phyloP scores from a whole-genome alignment of 1,284 basidiomycete genomes.

The Rhodofomes roseus region DNA sequence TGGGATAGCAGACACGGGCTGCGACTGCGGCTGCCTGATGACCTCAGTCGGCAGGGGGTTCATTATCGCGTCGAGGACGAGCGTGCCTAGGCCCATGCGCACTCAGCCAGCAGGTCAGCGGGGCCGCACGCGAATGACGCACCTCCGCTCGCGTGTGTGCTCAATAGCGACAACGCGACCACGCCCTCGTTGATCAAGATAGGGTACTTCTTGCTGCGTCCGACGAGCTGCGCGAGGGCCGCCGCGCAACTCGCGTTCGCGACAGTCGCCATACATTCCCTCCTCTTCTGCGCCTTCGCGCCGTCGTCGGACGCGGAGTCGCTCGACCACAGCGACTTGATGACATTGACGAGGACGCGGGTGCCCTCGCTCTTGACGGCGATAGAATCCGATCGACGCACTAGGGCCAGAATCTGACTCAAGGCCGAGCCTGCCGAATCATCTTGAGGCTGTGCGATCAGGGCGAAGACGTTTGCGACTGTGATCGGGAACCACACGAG shows the following conservation, averaged over 20 bases:
- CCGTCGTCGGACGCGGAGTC: conserved; percentile 34
- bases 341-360: conserved; percentile 80
- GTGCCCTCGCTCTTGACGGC: conserved; percentile 88
- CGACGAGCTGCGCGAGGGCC: conserved; percentile 70
- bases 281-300: conserved; percentile 40
- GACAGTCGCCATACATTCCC: conserved; percentile 52
- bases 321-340: conserved; percentile 67
- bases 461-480: conserved; percentile 65
- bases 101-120: conserved; percentile 8
- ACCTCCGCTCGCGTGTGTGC: conserved; percentile 64
- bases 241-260: conserved; percentile 50
- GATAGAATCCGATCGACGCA: conserved; percentile 77
- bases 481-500: conserved; percentile 1
- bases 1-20: conserved; percentile 36
- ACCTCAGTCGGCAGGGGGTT: conserved; percentile 46
- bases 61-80: conserved; percentile 58
- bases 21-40: conserved; percentile 31
- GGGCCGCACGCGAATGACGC: conserved; percentile 25
- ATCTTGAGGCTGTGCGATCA: conserved; percentile 44
- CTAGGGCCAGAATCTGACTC: conserved; percentile 69
- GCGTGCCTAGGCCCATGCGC: conserved; percentile 38
- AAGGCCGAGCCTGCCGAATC: conserved; percentile 41
- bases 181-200: conserved; percentile 89
- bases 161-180: conserved; percentile 77
- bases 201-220: conserved; percentile 76